Base-by-base conservation (phyloP, 176 grass and related monocot species). In the Carex kokanica region DNA sequence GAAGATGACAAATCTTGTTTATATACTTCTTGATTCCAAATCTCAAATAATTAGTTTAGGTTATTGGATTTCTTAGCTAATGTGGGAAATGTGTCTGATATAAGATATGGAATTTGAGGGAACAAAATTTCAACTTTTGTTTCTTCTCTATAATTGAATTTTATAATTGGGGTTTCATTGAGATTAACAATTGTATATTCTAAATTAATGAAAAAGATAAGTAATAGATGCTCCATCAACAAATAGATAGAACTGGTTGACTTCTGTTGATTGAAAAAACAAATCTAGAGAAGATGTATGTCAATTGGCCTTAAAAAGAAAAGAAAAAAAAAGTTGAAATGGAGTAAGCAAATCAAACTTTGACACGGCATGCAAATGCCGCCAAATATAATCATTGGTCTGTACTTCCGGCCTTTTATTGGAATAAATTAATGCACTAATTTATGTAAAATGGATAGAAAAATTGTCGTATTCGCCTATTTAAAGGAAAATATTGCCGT, bases 191-290 rank as follows among this genome's bases (percentile, higher is more conserved):
- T 53, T 53, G 21, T 75, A 11, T n/a, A 40, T 40, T 70, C 20
- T 49, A 74, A 74, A 74, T 74, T 54, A 53, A 8, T 24, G 43
- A 53, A 16, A 53, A 53, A 16, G 45, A 24, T 15, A 27, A 74
- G 43, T 51, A 74, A 25, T 51, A 18, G 70, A 74, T 74, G 9
- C 70, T 74, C 43, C 51, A 51, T 75, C 21, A 53, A 15, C 47
- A 75, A 75, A 55, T 77, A 17, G 12, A 13, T 77, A 77, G 5
- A 77, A 31, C 12, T 31, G 73, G 49, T 77, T 77, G 49, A 77
- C 73, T 55, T 55, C 14, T 31, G 6, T 54, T 77, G 11, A 77
- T 77, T 55, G 27, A 77, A 55, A 21, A 31, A 29, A 31, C 49
- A 53, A 17, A 54, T 29, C 51, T 16, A 21, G 73, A 55, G 11